Evolutionary conservation across 2,329 filamentous ascomycete species (phyloP), one percentile per base, ranked within the genome.

Genomic region (Ophiostoma australiae): DNA sequence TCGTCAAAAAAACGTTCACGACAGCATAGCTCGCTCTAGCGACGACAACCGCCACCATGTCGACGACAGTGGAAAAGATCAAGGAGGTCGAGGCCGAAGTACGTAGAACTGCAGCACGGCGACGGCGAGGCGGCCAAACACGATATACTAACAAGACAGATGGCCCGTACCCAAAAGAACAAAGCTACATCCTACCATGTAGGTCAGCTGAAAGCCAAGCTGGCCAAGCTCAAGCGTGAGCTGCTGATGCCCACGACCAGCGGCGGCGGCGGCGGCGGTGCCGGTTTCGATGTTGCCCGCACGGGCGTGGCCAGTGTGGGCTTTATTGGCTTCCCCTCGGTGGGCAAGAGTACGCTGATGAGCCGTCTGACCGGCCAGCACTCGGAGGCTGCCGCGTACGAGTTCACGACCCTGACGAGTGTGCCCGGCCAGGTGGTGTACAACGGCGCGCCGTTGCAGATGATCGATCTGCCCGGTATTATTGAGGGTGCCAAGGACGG

Each of bases 41-140:
- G 67, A 66, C 63, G 61, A 37, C 37, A 58, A 61, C 72, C 70
- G 79, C 79, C 84, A 91, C 81, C 78, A 98, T 98, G 95, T 86
- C 94, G 86, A 98, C 94, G 73, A 98, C 94, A 61, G 93, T 97
- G 80, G 94, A 98, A 78, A 98, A 98, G 92, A 97, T 98, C 86
- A 97, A 97, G 82, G 92, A 94, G 78, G 92, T 97, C 82, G 94
- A 97, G 91, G 83, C 90, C 84, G 94, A 97, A 87, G 91, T 94
- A 87, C 81, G 87, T 83, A 72, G 15, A 48, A 39, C 37, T 6
- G 44, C 44, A 20, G 17, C 44, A 48, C 44, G 44, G 44, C 17
- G 44, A 5, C 17, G 17, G 17, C 44, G 44, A 44, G 41, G 41
- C 44, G 5, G 17, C 8, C 15, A 3, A 10, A 65, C 7, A 17